Evolutionary conservation across 1,284 basidiomycete genomes (phyloP).

Genomic region (Ceratobasidium sp.): DNA sequence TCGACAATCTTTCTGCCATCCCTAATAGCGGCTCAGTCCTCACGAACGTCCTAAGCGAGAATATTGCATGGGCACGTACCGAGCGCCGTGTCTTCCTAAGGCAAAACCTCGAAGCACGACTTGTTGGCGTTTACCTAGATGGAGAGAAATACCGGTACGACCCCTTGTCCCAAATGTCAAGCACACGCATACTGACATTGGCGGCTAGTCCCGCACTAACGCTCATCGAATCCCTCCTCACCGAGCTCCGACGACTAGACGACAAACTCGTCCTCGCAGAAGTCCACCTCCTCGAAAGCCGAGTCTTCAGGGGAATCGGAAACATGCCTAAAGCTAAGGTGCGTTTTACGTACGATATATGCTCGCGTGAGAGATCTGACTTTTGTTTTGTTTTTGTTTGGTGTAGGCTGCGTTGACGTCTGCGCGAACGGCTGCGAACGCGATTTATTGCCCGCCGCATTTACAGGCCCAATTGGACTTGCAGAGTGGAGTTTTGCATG

Average conservation of each 20-base stretch:
- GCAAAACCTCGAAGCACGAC: constrained; percentile 91
- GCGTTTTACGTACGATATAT: constrained; percentile 41
- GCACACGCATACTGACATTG: too few species aligned
- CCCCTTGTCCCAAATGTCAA: too few species aligned
- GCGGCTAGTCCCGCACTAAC: constrained; percentile 76
- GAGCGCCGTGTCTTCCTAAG: constrained; percentile 97
- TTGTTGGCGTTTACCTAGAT: constrained; percentile 78
- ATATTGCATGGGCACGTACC: constrained; percentile 90
- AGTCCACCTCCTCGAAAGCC: constrained; percentile 92
- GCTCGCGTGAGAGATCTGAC: background rate
- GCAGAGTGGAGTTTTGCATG: constrained; percentile 91
- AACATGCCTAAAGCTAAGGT: constrained; percentile 96
- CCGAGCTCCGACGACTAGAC: constrained; percentile 91
- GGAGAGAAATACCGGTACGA: constrained; percentile 19
- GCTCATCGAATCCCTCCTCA: constrained; percentile 86
- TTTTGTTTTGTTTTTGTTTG: background rate
- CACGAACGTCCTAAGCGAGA: constrained; percentile 87
- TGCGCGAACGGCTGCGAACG: constrained; percentile 93
- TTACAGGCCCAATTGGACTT: constrained; percentile 94
- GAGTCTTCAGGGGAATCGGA: constrained; percentile 90
- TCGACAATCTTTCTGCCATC: constrained; percentile 87
- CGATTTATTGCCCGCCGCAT: constrained; percentile 95
- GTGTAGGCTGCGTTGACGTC: constrained; percentile 89
- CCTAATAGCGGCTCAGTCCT: constrained; percentile 82
- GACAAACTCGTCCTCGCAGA: constrained; percentile 99